Percentiles rank a stretch among this genome's conserved stretches.
phyloP scores from a whole-genome alignment of 2,329 filamentous ascomycete species.

The Nemania serpens region DNA sequence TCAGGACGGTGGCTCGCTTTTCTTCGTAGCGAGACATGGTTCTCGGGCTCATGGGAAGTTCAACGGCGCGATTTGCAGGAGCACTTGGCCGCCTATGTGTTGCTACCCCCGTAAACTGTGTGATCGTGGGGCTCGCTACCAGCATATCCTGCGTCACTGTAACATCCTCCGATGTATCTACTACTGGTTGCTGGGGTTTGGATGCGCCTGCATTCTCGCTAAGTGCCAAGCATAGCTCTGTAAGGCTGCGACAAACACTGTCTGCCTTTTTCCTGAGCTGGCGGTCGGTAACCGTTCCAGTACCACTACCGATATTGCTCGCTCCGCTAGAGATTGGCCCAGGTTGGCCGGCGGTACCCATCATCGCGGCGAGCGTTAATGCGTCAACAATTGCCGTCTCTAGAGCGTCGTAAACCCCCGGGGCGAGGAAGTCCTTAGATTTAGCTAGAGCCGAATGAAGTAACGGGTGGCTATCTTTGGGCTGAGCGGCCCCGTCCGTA shows the following conservation, averaged over 20 bases:
- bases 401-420: slow-evolving; percentile 76
- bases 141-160: slow-evolving; percentile 41
- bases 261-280: slow-evolving; percentile 90
- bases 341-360: slow-evolving; percentile 72
- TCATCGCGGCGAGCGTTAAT: slow-evolving; percentile 75
- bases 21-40: slow-evolving; percentile 59
- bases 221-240: slow-evolving; percentile 87
- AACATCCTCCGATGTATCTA: slow-evolving; percentile 36
- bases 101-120: slow-evolving; percentile 46
- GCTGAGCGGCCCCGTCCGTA: slow-evolving; percentile 50
- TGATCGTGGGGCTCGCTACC: slow-evolving; percentile 52
- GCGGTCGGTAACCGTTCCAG: slow-evolving; percentile 68
- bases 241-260: slow-evolving; percentile 88
- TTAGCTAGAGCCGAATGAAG: slow-evolving; percentile 81
- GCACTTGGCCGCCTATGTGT: slow-evolving; percentile 46
- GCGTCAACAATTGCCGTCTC: slow-evolving; percentile 85
- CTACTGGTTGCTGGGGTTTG: slow-evolving; percentile 42
- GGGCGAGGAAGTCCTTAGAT: slow-evolving; percentile 69
- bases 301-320: slow-evolving; percentile 60
- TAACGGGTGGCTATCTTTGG: slow-evolving; percentile 72
- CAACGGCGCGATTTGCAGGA: slow-evolving; percentile 46
- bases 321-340: slow-evolving; percentile 70
- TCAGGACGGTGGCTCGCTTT: slow-evolving; percentile 53
- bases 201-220: slow-evolving; percentile 60
- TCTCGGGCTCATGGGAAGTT: slow-evolving; percentile 51